Base-by-base conservation (phyloP, 2,329 filamentous ascomycete species). In the Stachybotrys chartarum region DNA sequence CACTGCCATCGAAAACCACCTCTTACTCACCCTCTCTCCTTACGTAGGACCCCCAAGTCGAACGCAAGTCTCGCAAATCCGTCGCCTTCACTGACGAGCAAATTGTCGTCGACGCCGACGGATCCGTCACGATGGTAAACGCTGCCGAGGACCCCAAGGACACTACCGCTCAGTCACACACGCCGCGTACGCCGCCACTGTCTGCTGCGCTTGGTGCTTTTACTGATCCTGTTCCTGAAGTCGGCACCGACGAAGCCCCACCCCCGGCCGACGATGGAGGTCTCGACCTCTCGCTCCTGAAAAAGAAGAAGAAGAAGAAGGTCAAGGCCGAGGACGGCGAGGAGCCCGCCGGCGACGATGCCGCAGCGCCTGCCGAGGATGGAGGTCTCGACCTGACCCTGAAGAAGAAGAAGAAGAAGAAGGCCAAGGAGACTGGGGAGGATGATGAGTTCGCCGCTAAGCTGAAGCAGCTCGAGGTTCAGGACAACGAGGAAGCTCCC, bases 81-180 rank as follows among this genome's bases (percentile, higher is more conserved):
- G 93, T 97, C 68, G 87, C 91, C 61, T 97, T 97, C 74, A 92
- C 87, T 70, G 89, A 94, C 74, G 90, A 90, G 68, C 84, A 90
- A 66, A 83, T 89, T 62, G 85, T 96, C 66, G 92, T 97, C 72
- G 90, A 96, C 78, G 84, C 85, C 74, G 90, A 96, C 80, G 93
- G 93, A 66, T 84, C 87, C 70, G 85, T 97, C 70, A 90, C 84
- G 67, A 86, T 88, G 75, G 81, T 84, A 71, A 84, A 89, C 72
- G 82, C 86, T 63, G 80, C 82, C 65, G 84, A 87, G 67, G 88
- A 90, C 66, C 81, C 87, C 60, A 91, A 91, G 78, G 84, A 87
- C 63, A 90, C 88, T 66, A 90, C 88, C 66, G 91, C 91, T 63
- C 83, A 88, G 78, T 91, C 86, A 70, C 90, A 95, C 75, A 82